Conservation (phyloP, 345 rosid genomes). For the rapeseed (Brassica napus) region DNA sequence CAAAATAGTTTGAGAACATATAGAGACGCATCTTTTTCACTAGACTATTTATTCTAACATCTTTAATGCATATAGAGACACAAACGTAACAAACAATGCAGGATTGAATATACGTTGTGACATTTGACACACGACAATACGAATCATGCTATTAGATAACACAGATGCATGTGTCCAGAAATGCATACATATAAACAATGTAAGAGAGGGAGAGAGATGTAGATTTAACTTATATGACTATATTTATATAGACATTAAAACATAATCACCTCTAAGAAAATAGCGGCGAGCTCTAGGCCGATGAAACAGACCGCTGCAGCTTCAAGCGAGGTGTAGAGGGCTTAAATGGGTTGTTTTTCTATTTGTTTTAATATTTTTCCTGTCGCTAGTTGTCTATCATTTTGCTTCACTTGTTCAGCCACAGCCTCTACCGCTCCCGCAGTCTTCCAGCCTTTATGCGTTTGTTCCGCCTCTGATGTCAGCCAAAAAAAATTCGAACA, state of each 20-base stretch:
- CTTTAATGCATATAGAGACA: neutral
- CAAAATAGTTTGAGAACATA: neutral
- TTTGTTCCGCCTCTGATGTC: neutral
- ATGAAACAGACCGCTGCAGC: neutral
- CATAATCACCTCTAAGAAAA: neutral
- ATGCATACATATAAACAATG: neutral
- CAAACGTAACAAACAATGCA: neutral
- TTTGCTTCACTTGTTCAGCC: constrained; percentile 15
- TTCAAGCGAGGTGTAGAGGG: constrained; percentile 7
- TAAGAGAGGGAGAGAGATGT: neutral
- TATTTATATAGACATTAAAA: neutral
- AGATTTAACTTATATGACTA: neutral
- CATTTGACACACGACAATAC: neutral
- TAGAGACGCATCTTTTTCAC: neutral
- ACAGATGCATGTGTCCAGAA: neutral
- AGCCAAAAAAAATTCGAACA: neutral
- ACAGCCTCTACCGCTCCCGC: neutral
- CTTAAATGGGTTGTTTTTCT: neutral
- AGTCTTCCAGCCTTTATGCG: constrained; percentile 4
- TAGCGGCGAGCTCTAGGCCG: neutral
- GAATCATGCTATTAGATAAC: too few species aligned
- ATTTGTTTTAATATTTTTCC: neutral
- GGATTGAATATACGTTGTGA: neutral
- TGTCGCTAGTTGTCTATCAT: neutral
- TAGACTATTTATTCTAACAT: neutral